Evolutionary conservation across 192 early-diverging fungal species (phyloP).

Genomic region (Geosiphon pyriformis): DNA sequence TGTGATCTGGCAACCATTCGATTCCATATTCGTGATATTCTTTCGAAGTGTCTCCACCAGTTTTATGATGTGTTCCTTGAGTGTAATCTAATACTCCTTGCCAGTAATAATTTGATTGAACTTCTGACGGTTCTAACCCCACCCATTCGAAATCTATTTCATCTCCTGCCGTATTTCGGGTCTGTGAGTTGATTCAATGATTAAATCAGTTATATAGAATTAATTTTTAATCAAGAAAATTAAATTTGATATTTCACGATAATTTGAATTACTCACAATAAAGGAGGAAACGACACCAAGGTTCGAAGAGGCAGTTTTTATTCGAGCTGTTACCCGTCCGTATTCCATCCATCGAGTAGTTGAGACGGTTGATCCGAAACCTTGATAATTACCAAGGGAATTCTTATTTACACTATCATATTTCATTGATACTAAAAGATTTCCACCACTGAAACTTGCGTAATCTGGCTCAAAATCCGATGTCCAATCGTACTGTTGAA

Average conservation of each 20-base stretch:
- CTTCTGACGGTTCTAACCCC: slow-evolving; percentile 41
- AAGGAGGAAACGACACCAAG: slow-evolving; percentile 57
- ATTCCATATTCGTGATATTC: slow-evolving; percentile 51
- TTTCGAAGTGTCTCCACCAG: slow-evolving; percentile 32
- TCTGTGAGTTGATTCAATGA: too few relatives aligned
- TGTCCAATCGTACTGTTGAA: slow-evolving; percentile 30
- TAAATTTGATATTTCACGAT: background rate
- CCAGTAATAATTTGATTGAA: slow-evolving; percentile 63
- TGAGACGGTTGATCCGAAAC: slow-evolving; percentile 53
- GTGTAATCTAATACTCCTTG: slow-evolving; percentile 48
- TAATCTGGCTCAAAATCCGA: slow-evolving; percentile 48
- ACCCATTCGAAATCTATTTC: slow-evolving; percentile 67
- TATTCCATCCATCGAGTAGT: slow-evolving; percentile 53
- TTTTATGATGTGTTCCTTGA: slow-evolving; percentile 39
- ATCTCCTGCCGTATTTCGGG: slow-evolving; percentile 45
- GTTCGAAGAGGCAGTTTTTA: slow-evolving; percentile 43
- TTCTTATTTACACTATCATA: slow-evolving; percentile 28
- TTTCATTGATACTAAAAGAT: slow-evolving; percentile 37
- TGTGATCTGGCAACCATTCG: slow-evolving; percentile 48
- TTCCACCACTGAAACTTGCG: slow-evolving; percentile 31
- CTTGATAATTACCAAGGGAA: slow-evolving; percentile 40
- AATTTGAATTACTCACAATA: slow-evolving; percentile 27
- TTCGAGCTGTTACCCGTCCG: slow-evolving; percentile 48
- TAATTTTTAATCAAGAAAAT: background rate
- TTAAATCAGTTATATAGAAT: background rate